A percentile compares a stretch with the other conserved stretches of the same genome.
phyloP scores from a whole-genome alignment of 768 basidiomycete species.

The Hygrocybe punicea region DNA sequence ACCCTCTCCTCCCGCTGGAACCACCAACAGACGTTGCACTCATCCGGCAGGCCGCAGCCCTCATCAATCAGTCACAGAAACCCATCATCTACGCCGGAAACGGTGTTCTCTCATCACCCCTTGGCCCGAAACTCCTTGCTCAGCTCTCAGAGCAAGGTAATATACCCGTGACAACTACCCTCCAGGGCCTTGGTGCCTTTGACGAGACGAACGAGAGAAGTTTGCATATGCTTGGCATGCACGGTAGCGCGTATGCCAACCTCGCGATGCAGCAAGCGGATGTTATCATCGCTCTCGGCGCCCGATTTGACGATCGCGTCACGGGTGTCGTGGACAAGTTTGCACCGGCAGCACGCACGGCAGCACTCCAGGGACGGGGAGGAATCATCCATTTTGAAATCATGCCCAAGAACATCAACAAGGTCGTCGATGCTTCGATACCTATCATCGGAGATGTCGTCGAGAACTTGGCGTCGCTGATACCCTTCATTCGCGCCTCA shows the following conservation, averaged over 20 bases:
- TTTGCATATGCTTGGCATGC: constrained; percentile 99
- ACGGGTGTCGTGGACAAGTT: constrained; percentile 88
- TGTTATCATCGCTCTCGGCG: constrained; percentile 95
- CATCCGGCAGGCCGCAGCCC: constrained; percentile 77
- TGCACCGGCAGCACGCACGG: constrained; percentile 85
- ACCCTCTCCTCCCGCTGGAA: constrained; percentile 60
- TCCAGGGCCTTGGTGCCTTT: constrained; percentile 93
- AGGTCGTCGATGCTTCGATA: constrained; percentile 92
- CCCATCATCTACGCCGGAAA: constrained; percentile 94
- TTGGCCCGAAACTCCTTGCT: constrained; percentile 78
- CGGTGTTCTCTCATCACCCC: constrained; percentile 77
- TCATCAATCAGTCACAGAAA: constrained; percentile 89
- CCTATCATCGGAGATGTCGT: constrained; percentile 94
- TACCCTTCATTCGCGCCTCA: constrained; percentile 66
- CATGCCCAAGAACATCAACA: constrained; percentile 98
- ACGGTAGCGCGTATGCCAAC: constrained; percentile 96
- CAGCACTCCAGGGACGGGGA: constrained; percentile 80
- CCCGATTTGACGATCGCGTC: constrained; percentile 96
- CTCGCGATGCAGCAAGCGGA: constrained; percentile 97
- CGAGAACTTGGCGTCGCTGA: constrained; percentile 73
- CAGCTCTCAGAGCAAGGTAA: constrained; percentile 79
- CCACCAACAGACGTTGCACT: constrained; percentile 59
- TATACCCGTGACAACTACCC: constrained; percentile 95
- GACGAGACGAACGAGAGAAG: constrained; percentile 85
- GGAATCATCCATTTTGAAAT: constrained; percentile 99